phyloP scores from a whole-genome alignment of 768 basidiomycete species.

The Megacollybia marginata region DNA sequence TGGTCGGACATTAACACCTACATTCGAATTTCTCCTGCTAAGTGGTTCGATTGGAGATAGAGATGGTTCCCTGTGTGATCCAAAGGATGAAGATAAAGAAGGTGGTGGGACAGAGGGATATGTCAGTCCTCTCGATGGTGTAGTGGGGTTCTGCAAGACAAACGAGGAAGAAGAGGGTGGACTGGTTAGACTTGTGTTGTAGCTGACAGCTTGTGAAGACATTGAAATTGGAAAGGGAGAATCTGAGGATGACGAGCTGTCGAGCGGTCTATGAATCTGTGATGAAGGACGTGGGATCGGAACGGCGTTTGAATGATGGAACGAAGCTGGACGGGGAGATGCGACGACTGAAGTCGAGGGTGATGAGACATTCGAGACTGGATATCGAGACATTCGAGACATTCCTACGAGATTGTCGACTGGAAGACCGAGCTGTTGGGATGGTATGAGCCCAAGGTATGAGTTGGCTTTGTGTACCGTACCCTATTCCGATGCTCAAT shows the following conservation, averaged over 20 bases:
- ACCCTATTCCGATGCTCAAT: slow-evolving; percentile 72
- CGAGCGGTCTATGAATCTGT: slow-evolving; percentile 50
- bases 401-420: slow-evolving; percentile 78
- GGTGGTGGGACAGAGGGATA: slow-evolving; percentile 85
- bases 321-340: slow-evolving; percentile 11
- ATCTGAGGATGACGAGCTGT: slow-evolving; percentile 50
- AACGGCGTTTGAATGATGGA: slow-evolving; percentile 39
- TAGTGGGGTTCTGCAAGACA: slow-evolving; percentile 27
- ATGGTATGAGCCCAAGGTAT: slow-evolving; percentile 5
- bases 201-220: slow-evolving; percentile 44
- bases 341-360: slow-evolving; percentile 22
- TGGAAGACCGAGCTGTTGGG: slow-evolving; percentile 55
- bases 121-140: slow-evolving; percentile 39
- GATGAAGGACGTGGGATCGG: slow-evolving; percentile 72
- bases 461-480: slow-evolving; percentile 24
- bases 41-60: slow-evolving; percentile 43
- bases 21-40: slow-evolving; percentile 46
- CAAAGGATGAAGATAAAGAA: slow-evolving; percentile 71
- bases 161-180: slow-evolving; percentile 61
- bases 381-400: slow-evolving; percentile 40
- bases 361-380: slow-evolving; percentile 41
- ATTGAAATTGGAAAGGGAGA: slow-evolving; percentile 68
- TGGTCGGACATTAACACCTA: slow-evolving; percentile 17
- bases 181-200: slow-evolving; percentile 62
- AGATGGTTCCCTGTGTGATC: slow-evolving; percentile 48